Base-by-base conservation (phyloP, 164 flowering plant species). In the Dillenia turbinata region DNA sequence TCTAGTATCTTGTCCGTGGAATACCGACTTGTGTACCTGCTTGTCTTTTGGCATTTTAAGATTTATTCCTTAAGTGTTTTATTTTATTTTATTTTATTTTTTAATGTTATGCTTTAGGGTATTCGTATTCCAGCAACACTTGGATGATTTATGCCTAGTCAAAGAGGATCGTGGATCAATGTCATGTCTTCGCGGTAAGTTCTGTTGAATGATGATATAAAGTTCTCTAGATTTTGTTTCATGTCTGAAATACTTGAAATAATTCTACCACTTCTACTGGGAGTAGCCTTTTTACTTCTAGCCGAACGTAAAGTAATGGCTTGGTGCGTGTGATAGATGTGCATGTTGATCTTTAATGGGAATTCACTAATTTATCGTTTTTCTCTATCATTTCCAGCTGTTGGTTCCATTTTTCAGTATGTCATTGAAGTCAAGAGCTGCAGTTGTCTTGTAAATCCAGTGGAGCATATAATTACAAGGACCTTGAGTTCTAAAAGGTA, bases 361-460 rank as follows among this genome's bases (percentile, higher is more conserved):
- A 26, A 26, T 26, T 26, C 33, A 1, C 33, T 26, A 26, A 26
- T 26, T 3, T 26, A 26, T 26, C 4, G 33, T 26, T 5, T 33
- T 33, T 33, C 0, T 33, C 7, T 33, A 33, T 33, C 40, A 4
- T 33, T 33, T 33, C 40, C 14, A 12, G 51, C 51, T 49, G 11
- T 33, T 66, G 75, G 67, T 66, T 51, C 67, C 26, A 11, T 54
- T 67, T 60, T 10, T 70, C 64, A 12, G 49, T 55, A 19, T 61
- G 60, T 63, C 64, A 50, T 64, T 56, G 69, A 66, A 62, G 71
- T 78, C 74, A 47, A 57, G 71, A 69, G 78, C 77, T 77, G 67
- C 74, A 69, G 71, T 74, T 67, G 44, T 69, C 66, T 71, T 62
- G 57, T 72, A 33, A 50, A 59, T 57, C 61, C 44, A 60, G 26